Conservation (phyloP, 2,329 filamentous ascomycete species). For the Boeremia exigua region DNA sequence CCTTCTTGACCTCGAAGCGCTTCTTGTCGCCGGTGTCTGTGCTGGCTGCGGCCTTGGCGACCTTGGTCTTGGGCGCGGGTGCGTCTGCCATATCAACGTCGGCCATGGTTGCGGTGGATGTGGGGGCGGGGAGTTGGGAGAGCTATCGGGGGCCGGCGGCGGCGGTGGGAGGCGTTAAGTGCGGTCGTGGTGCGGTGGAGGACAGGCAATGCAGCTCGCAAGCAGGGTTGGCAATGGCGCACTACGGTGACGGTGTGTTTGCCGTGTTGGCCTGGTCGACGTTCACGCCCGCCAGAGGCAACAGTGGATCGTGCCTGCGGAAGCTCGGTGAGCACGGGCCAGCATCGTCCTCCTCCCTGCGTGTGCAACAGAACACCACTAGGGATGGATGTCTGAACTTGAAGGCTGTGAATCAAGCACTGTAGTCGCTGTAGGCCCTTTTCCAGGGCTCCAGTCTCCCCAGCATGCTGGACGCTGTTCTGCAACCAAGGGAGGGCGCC, state of each 20-base stretch:
- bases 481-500: neutral
- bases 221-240: slow-evolving; percentile 11
- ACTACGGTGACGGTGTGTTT: neutral
- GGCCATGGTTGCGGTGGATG: slow-evolving; percentile 67
- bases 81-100: slow-evolving; percentile 98
- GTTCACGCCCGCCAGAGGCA: slow-evolving; percentile 8
- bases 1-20: slow-evolving; percentile 99
- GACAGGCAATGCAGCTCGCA: slow-evolving; percentile 1
- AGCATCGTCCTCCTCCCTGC: slow-evolving; percentile 3
- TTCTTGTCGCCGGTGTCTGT: slow-evolving; percentile 73
- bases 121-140: slow-evolving; percentile 20
- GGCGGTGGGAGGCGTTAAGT: neutral
- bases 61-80: slow-evolving; percentile 61
- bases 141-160: neutral
- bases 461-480: neutral
- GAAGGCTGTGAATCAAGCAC: no score
- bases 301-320: slow-evolving; percentile 13
- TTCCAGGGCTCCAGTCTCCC: neutral
- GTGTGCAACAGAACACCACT: slow-evolving; percentile 6
- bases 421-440: neutral
- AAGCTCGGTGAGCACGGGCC: slow-evolving; percentile 11
- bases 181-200: neutral
- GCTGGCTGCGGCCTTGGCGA: slow-evolving; percentile 59
- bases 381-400: no score
- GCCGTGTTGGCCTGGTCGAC: slow-evolving; percentile 3